Conservation (phyloP, 169 alveolate species). For the Plasmodium cynomolgi region DNA sequence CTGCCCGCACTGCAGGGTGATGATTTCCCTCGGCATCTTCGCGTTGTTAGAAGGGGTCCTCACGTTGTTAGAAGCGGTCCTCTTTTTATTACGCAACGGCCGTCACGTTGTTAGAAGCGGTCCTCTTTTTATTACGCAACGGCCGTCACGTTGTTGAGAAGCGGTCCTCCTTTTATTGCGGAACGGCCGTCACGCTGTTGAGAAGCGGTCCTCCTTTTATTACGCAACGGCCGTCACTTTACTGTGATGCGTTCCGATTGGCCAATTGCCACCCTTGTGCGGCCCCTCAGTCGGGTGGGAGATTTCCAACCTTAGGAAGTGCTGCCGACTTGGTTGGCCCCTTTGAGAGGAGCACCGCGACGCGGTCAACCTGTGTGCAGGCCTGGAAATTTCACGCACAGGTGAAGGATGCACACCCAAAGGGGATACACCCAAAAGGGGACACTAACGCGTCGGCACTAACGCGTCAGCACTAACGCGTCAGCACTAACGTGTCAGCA, state of each 20-base stretch:
- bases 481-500: neutral
- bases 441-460: too few relatives aligned
- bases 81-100: too few relatives aligned
- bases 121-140: too few relatives aligned
- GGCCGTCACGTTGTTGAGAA: too few relatives aligned
- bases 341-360: neutral
- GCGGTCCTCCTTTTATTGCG: too few relatives aligned
- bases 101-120: too few relatives aligned
- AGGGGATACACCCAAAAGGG: neutral
- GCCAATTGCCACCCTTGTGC: too few relatives aligned
- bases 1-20: constrained; percentile 98
- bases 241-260: neutral
- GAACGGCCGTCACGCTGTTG: neutral
- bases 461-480: neutral
- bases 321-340: neutral
- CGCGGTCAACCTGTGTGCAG: neutral
- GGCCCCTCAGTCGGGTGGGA: too few relatives aligned
- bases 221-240: too few relatives aligned
- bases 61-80: too few relatives aligned
- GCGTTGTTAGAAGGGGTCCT: neutral
- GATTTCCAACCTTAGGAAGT: neutral
- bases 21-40: constrained; percentile 99
- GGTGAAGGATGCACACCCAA: neutral
- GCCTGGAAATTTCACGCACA: neutral
- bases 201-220: too few relatives aligned